phyloP scores from a whole-genome alignment of 2,329 filamentous ascomycete genomes.

The Whalleya microplaca region DNA sequence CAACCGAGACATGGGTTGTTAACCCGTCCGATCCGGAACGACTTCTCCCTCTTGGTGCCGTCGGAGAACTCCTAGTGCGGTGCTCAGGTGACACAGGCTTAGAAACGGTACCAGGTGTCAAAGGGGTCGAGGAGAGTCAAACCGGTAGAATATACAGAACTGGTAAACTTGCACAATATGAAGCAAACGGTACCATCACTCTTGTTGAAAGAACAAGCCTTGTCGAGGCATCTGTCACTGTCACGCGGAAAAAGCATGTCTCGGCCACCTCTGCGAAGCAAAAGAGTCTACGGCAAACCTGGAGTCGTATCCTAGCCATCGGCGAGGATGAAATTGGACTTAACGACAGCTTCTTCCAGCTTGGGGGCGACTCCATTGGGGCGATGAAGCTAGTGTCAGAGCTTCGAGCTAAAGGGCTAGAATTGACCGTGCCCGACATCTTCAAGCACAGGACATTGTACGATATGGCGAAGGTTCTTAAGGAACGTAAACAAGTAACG shows the following conservation, averaged over 20 bases:
- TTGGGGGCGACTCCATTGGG: slow-evolving; percentile 63
- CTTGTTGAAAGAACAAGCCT: slow-evolving; percentile 33
- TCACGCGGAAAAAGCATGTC: slow-evolving; percentile 35
- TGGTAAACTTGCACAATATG: slow-evolving; percentile 45
- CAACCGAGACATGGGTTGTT: slow-evolving; percentile 44
- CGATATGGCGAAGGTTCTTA: slow-evolving; percentile 57
- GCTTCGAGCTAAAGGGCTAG: slow-evolving; percentile 50
- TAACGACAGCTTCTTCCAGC: slow-evolving; percentile 63
- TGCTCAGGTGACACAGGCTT: slow-evolving; percentile 32
- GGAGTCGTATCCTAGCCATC: slow-evolving; percentile 51
- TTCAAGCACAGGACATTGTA: slow-evolving; percentile 53
- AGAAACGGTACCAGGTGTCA: slow-evolving; percentile 31
- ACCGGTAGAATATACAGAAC: slow-evolving; percentile 44
- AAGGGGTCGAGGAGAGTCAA: slow-evolving; percentile 33
- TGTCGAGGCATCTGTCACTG: slow-evolving; percentile 8
- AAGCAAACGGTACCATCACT: slow-evolving; percentile 34
- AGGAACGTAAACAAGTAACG: slow-evolving; percentile 36
- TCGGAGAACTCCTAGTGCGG: slow-evolving; percentile 50
- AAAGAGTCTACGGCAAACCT: slow-evolving; percentile 49
- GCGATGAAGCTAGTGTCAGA: slow-evolving; percentile 66
- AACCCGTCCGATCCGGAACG: slow-evolving; percentile 40
- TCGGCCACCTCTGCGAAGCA: slow-evolving; percentile 48
- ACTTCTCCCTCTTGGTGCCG: slow-evolving; percentile 44
- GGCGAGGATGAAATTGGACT: slow-evolving; percentile 51
- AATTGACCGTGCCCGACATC: slow-evolving; percentile 58